Percentiles rank a stretch among this genome's conserved stretches.
These are phyloP conservation scores for Xylariaceae sp. DNA, from an alignment of 2,329 filamentous ascomycete genomes.

Conservation along the genomic window DNA sequence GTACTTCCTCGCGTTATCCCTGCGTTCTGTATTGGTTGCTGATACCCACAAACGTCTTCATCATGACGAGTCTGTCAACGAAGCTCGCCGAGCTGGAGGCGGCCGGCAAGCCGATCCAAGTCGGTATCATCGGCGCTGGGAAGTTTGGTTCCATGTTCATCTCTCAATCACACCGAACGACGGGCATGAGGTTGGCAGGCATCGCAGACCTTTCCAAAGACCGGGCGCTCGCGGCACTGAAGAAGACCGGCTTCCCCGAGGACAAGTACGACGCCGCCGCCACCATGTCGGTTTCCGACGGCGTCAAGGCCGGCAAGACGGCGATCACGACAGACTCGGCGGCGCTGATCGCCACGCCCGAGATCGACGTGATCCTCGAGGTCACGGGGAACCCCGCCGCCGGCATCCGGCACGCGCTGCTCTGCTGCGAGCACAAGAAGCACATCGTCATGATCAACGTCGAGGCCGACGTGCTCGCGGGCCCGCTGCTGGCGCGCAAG, in stretches of 20 bases:
- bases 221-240: conserved; percentile 31
- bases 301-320: conserved; percentile 32
- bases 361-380: conserved; percentile 36
- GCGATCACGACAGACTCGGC: conserved; percentile 35
- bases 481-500: conserved; percentile 31
- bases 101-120: conserved; percentile 30
- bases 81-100: conserved; percentile 33
- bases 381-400: conserved; percentile 35
- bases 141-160: conserved; percentile 42
- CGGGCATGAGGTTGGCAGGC: conserved; percentile 33
- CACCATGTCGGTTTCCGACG: conserved; percentile 28
- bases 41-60: too few relatives aligned
- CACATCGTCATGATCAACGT: conserved; percentile 42
- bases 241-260: conserved; percentile 31
- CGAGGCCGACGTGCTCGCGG: conserved; percentile 36
- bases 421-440: conserved; percentile 38
- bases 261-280: conserved; percentile 29
- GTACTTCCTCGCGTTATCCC: too few relatives aligned
- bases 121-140: conserved; percentile 37
- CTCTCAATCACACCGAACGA: conserved; percentile 34
- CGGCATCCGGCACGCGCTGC: conserved; percentile 33
- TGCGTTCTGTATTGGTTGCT: too few relatives aligned
- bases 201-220: conserved; percentile 36
- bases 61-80: conserved; percentile 31
- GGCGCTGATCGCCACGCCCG: conserved; percentile 32